Conservation (phyloP, 2,329 filamentous ascomycete species). For the Leptographium wingfieldii region DNA sequence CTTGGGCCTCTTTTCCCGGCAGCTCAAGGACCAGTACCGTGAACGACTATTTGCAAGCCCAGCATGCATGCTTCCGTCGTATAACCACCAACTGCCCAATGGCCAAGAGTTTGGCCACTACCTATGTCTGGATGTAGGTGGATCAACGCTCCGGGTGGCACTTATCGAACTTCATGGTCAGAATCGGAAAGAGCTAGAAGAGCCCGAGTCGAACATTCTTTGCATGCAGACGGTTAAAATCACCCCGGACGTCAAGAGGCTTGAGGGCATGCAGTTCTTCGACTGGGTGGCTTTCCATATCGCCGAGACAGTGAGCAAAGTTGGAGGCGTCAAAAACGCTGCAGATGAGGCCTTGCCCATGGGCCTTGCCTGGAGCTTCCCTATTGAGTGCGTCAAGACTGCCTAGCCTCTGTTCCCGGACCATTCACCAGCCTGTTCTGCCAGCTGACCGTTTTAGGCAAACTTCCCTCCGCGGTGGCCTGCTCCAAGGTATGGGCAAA, state of each 20-base stretch:
- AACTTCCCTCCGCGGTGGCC: constrained; percentile 48
- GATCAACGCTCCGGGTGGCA: constrained; percentile 53
- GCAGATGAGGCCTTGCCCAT: constrained; percentile 37
- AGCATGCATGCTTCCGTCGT: constrained; percentile 53
- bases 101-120: constrained; percentile 47
- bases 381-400: constrained; percentile 44
- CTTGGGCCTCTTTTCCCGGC: constrained; percentile 32
- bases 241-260: constrained; percentile 37
- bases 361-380: constrained; percentile 58
- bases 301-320: constrained; percentile 38
- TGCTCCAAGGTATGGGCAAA: constrained; percentile 52
- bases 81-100: constrained; percentile 50
- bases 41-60: constrained; percentile 37
- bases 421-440: background rate
- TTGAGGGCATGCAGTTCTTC: constrained; percentile 49
- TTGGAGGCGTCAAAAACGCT: constrained; percentile 21
- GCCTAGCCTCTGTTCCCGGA: background rate
- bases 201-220: constrained; percentile 30
- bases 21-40: constrained; percentile 42
- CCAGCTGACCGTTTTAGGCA: constrained; percentile 32
- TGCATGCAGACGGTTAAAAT: constrained; percentile 45
- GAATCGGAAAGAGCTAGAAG: constrained; percentile 21
- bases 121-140: constrained; percentile 55
- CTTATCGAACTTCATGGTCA: constrained; percentile 46
- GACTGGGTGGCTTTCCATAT: constrained; percentile 56